Percentiles rank a stretch among this genome's conserved stretches.
Evolutionary conservation across 345 rosid genomes (phyloP).

Genomic region (Sonneratia caseolaris): DNA sequence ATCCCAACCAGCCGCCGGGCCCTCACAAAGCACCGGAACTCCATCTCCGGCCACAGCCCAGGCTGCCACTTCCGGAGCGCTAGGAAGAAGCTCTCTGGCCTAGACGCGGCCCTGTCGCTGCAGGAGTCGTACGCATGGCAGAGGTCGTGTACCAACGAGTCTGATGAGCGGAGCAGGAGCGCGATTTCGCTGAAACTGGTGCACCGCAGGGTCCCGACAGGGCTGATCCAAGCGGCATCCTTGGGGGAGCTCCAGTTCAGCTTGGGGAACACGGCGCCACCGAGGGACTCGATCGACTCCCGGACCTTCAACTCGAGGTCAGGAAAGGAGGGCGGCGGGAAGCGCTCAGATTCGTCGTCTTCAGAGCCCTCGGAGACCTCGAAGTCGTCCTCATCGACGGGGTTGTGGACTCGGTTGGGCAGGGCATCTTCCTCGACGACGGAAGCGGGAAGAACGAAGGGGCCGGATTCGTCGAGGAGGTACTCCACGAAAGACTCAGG

Average conservation of each 20-base stretch:
- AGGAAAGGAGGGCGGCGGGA: conserved; percentile 49
- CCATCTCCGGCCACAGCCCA: conserved; percentile 53
- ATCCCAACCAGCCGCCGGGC: conserved; percentile 48
- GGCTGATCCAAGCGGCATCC: conserved; percentile 82
- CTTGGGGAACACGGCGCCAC: conserved; percentile 65
- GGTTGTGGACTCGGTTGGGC: conserved; percentile 62
- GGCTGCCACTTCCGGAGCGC: conserved; percentile 79
- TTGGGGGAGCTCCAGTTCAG: conserved; percentile 92
- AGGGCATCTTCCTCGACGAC: conserved; percentile 57
- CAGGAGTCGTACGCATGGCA: conserved; percentile 76
- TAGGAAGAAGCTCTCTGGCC: conserved; percentile 63
- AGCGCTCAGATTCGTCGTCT: conserved; percentile 28
- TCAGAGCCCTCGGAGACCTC: conserved; percentile 58
- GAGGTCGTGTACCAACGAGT: conserved; percentile 64
- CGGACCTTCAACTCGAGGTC: conserved; percentile 52
- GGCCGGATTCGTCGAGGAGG: conserved; percentile 63
- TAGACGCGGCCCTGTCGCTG: conserved; percentile 30
- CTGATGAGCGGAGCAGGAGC: conserved; percentile 63
- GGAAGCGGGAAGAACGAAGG: conserved; percentile 62
- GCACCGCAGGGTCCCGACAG: conserved; percentile 58
- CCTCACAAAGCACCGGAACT: conserved; percentile 65
- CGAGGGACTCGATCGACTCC: conserved; percentile 56
- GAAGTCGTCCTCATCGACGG: conserved; percentile 56
- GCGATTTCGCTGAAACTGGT: conserved; percentile 36
- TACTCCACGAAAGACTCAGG: conserved; percentile 67